Conservation (phyloP, 176 grass and related monocot species). For the Melocanna baccifera region DNA sequence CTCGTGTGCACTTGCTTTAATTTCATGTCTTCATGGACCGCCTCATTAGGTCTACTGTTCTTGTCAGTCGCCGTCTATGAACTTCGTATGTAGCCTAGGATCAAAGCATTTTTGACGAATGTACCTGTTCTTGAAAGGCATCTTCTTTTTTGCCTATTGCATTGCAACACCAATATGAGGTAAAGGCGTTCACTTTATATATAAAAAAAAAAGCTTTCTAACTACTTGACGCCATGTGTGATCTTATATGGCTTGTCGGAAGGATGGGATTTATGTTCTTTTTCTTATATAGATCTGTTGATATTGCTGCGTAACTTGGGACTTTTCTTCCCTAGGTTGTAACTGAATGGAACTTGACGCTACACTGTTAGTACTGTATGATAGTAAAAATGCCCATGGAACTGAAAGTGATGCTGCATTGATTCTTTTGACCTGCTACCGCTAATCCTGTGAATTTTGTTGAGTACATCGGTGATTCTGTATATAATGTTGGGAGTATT, state of each 20-base stretch:
- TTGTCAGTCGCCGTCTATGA: constrained; percentile 11
- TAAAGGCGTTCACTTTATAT: not conserved
- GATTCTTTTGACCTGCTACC: not conserved
- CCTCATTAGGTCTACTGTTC: constrained; percentile 35
- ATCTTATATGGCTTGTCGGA: constrained; percentile 14
- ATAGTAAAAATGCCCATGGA: not conserved
- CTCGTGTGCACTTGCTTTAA: not conserved
- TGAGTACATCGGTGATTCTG: not conserved
- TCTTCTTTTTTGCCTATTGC: not conserved
- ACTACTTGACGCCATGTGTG: not conserved
- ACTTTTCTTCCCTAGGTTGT: not conserved
- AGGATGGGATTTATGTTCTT: not conserved
- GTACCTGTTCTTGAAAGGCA: not conserved
- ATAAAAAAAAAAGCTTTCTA: not conserved
- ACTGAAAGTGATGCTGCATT: not conserved
- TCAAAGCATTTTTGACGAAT: not conserved
- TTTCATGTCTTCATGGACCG: constrained; percentile 10
- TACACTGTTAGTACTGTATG: not conserved
- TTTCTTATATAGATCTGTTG: not conserved
- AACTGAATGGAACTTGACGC: not conserved
- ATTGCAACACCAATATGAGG: not conserved
- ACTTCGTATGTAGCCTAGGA: not conserved
- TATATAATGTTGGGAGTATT: not conserved
- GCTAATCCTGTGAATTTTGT: not conserved
- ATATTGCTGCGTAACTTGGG: not conserved